These are phyloP conservation scores for Clohesyomyces aquaticus DNA, from an alignment of 495 filamentous ascomycete species.

Conservation along the genomic window DNA sequence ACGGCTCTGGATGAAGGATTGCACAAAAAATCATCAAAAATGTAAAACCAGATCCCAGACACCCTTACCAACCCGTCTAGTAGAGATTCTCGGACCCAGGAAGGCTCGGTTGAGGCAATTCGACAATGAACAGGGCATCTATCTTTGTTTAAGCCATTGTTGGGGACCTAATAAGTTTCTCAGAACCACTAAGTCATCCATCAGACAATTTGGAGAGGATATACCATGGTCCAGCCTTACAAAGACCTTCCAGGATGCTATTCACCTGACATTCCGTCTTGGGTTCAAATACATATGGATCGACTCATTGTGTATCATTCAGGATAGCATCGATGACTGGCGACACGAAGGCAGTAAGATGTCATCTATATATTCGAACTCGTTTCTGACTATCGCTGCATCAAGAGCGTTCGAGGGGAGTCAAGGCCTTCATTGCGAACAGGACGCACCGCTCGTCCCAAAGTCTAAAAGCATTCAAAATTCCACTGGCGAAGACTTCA, in stretches of 20 bases:
- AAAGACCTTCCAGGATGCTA: slow-evolving; percentile 25
- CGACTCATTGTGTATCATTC: slow-evolving; percentile 29
- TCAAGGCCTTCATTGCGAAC: neutral
- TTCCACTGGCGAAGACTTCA: neutral
- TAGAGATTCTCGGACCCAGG: neutral
- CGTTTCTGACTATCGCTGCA: slow-evolving; percentile 29
- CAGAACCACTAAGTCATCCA: slow-evolving; percentile 8
- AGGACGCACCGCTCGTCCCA: neutral
- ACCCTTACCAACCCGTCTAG: slow-evolving; percentile 8
- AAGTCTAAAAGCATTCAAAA: neutral
- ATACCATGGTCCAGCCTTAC: slow-evolving; percentile 18
- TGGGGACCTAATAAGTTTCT: slow-evolving; percentile 12
- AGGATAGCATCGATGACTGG: slow-evolving; percentile 30
- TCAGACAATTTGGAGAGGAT: neutral
- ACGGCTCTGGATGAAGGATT: neutral
- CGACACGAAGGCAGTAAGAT: slow-evolving; percentile 28
- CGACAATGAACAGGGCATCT: neutral
- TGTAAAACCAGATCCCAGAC: neutral
- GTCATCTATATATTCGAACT: slow-evolving; percentile 13
- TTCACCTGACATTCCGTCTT: slow-evolving; percentile 10
- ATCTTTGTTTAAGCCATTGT: slow-evolving; percentile 29
- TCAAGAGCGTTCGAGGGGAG: slow-evolving; percentile 9
- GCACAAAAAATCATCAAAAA: neutral
- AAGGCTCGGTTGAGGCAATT: neutral
- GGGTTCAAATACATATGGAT: slow-evolving; percentile 32